Evolutionary conservation across 2,329 filamentous ascomycete species (phyloP).

Genomic region (Westerdykella aurantiaca): DNA sequence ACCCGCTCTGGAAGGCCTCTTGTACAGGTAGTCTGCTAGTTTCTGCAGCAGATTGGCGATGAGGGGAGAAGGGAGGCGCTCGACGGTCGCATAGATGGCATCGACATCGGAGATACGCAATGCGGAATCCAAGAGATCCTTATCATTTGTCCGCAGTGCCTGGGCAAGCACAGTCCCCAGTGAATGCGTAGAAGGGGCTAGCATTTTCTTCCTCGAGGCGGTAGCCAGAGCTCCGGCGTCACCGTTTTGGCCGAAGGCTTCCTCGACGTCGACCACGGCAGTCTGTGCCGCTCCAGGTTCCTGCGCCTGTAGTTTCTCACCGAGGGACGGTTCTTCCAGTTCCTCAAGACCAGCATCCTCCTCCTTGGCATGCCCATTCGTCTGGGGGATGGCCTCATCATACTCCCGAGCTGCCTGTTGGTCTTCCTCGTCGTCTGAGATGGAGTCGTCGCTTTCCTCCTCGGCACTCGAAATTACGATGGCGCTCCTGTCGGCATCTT

Average conservation of each 20-base stretch:
- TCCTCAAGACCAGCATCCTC: conserved; percentile 32
- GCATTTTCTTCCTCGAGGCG: conserved; percentile 39
- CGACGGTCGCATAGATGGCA: conserved; percentile 82
- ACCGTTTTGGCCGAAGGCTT: conserved; percentile 45
- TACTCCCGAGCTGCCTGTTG: conserved; percentile 15
- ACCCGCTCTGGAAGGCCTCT: conserved; percentile 80
- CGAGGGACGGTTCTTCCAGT: conserved; percentile 66
- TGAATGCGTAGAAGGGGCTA: conserved; percentile 68
- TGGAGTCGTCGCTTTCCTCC: conserved; percentile 35
- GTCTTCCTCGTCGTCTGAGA: conserved; percentile 24
- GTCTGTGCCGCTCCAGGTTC: conserved; percentile 49
- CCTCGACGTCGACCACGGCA: conserved; percentile 65
- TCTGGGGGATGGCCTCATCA: conserved; percentile 16
- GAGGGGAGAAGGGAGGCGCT: conserved; percentile 78
- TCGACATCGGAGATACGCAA: conserved; percentile 70
- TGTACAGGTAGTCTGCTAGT: conserved; percentile 79
- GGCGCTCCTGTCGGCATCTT: conserved; percentile 30
- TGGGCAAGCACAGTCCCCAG: conserved; percentile 90
- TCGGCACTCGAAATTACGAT: conserved; percentile 47
- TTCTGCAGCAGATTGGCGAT: conserved; percentile 74
- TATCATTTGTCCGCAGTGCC: conserved; percentile 87
- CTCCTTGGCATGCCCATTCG: conserved; percentile 15
- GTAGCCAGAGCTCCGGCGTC: conserved; percentile 44
- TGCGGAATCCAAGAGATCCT: conserved; percentile 83
- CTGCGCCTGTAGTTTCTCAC: conserved; percentile 69